Evolutionary conservation across 2,329 filamentous ascomycete genomes (phyloP), one percentile per base, ranked within the genome.

Genomic region (Sordariomycetes sp.): DNA sequence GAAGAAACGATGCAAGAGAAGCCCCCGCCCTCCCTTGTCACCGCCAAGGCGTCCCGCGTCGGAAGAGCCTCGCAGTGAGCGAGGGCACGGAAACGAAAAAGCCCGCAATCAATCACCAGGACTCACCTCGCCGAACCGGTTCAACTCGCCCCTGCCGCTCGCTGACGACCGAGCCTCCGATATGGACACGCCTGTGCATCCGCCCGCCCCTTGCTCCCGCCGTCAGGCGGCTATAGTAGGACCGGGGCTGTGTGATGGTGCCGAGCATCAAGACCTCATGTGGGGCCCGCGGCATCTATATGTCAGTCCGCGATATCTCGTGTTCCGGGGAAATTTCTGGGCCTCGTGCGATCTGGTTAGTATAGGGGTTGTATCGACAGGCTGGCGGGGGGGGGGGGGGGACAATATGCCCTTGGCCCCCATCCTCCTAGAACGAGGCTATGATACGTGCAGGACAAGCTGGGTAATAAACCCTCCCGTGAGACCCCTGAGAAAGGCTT

Each of bases 171-270:
- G 34, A 10, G 22, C 4, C 52, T 52, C 45, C 55, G 52, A 48
- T 56, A 56, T 52, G 32, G 22, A 20, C 17, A 24, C 32, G n/a
- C 22, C 17, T 17, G 28, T 17, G n/a, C 22, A 28, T 25, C 24
- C 55, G 55, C n/a, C 8, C n/a, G 50, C 28, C 55, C 48, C 34
- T 39, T 56, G 55, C 55, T 56, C 52, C 55, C 55, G 55, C 55
- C 52, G 55, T 56, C 55, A 50, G 22, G 28, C 48, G 17, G 50
- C 4, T 8, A 56, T 56, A n/a, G n/a, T 45, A 45, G 39, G 39
- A 45, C 28, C 28, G 28, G 28, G 39, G 15, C 15, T 13, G 15
- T 45, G n/a, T 45, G n/a, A 52, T 56, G 34, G 52, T 17, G 52
- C 52, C 25, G 48, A 56, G 20, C 34, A 13, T 42, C 25, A 34